Evolutionary conservation across 306 rosid species (phyloP).

Genomic region (Senna tora): DNA sequence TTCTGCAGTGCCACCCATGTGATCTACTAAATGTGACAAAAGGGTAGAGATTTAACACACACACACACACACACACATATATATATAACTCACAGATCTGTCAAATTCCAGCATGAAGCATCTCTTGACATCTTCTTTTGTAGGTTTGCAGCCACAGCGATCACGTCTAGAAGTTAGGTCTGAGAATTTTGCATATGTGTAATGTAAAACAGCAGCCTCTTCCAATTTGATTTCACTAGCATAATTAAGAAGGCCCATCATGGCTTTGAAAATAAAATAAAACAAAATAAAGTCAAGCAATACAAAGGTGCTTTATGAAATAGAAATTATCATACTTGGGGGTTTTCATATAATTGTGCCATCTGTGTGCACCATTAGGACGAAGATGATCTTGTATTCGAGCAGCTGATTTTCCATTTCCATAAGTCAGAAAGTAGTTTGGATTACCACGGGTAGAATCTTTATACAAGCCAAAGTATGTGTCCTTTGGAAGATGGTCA

Average conservation of each 20-base stretch:
- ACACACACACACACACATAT: too few relatives aligned
- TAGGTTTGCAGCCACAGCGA: slow-evolving; percentile 97
- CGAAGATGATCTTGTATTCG: slow-evolving; percentile 91
- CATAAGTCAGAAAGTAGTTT: slow-evolving; percentile 94
- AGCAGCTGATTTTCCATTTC: slow-evolving; percentile 97
- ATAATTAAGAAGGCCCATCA: slow-evolving; percentile 40
- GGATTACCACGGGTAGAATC: slow-evolving; percentile 94
- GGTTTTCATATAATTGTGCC: slow-evolving; percentile 98
- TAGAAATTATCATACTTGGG: slow-evolving; percentile 62
- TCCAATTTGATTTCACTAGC: slow-evolving; percentile 91
- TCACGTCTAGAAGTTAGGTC: slow-evolving; percentile 95
- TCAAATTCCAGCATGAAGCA: slow-evolving; percentile 99
- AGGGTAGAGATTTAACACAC: slow-evolving; percentile 1
- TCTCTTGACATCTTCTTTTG: slow-evolving; percentile 93
- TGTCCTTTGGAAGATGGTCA: slow-evolving; percentile 94
- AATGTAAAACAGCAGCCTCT: slow-evolving; percentile 97
- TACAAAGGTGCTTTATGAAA: slow-evolving; percentile 6
- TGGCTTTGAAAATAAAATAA: slow-evolving; percentile 17
- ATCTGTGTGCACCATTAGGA: slow-evolving; percentile 99
- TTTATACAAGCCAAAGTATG: slow-evolving; percentile 92
- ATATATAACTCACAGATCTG: slow-evolving; percentile 69
- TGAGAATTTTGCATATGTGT: slow-evolving; percentile 90
- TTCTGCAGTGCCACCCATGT: neutral
- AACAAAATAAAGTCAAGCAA: slow-evolving; percentile 7
- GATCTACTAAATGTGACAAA: neutral